Conservation (phyloP, 352 stramenopile species). For the Phytophthora foliorum region DNA sequence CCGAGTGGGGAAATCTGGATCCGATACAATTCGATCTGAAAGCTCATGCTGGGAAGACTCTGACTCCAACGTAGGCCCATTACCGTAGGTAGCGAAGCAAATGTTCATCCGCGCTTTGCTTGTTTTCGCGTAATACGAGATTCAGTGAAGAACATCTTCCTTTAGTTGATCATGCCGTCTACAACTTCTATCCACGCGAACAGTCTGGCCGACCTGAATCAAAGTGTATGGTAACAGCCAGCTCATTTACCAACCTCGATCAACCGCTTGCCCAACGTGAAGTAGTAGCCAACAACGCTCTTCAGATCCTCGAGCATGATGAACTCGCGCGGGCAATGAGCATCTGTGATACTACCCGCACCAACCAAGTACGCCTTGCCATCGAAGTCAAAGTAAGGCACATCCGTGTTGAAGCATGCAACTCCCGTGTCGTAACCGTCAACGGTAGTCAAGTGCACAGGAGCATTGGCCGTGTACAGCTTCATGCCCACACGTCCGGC, state of each 20-base stretch:
- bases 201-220: neutral
- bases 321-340: slow-evolving; percentile 77
- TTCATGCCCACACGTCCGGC: slow-evolving; percentile 67
- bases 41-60: slow-evolving; percentile 9
- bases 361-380: slow-evolving; percentile 85
- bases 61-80: slow-evolving; percentile 12
- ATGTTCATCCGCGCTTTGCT: too few species aligned
- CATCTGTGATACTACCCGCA: slow-evolving; percentile 78
- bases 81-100: too few species aligned
- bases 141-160: neutral
- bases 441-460: slow-evolving; percentile 81
- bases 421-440: slow-evolving; percentile 89
- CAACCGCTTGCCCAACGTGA: slow-evolving; percentile 71
- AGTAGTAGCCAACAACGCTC: slow-evolving; percentile 77
- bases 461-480: slow-evolving; percentile 88
- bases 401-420: slow-evolving; percentile 91
- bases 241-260: slow-evolving; percentile 57
- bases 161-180: neutral
- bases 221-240: neutral
- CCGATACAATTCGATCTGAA: slow-evolving; percentile 73
- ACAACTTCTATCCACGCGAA: slow-evolving; percentile 2
- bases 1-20: slow-evolving; percentile 67
- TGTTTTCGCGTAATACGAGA: neutral
- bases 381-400: slow-evolving; percentile 90
- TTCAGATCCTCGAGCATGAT: slow-evolving; percentile 77